Percentiles rank a stretch among this genome's conserved stretches.
phyloP scores from a whole-genome alignment of 1,139 yeast genomes.

The Hansenula lynferdii region DNA sequence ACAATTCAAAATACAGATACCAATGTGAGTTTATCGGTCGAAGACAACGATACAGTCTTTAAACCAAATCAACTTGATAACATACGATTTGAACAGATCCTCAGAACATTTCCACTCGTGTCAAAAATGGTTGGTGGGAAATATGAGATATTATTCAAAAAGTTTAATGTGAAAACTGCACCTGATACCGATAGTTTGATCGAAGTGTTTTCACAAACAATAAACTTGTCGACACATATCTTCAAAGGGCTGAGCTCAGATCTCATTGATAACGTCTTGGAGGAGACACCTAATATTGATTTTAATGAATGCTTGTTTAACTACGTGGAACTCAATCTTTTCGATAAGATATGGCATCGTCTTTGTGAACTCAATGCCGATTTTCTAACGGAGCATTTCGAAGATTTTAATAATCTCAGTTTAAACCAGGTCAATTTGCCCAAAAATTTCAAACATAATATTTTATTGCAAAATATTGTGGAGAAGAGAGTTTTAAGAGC shows the following conservation, averaged over 20 bases:
- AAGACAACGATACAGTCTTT: neutral
- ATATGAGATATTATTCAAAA: constrained; percentile 32
- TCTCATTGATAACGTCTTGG: constrained; percentile 25
- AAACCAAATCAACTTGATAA: neutral
- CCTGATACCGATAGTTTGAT: constrained; percentile 29
- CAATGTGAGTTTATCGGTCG: too few species aligned
- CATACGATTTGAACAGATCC: constrained; percentile 34
- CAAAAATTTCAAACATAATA: constrained; percentile 30
- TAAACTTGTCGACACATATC: constrained; percentile 35
- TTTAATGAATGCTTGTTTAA: constrained; percentile 54
- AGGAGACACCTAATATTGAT: constrained; percentile 41
- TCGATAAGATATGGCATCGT: constrained; percentile 60
- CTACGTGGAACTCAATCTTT: constrained; percentile 65
- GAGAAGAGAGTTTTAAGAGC: constrained; percentile 52
- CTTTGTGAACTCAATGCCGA: constrained; percentile 29
- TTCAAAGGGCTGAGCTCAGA: constrained; percentile 32
- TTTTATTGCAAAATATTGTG: constrained; percentile 25
- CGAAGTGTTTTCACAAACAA: constrained; percentile 28
- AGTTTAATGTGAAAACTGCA: constrained; percentile 28
- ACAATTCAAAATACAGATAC: constrained; percentile 2
- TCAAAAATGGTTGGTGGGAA: constrained; percentile 43
- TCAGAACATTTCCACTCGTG: constrained; percentile 42
- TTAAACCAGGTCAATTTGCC: constrained; percentile 71
- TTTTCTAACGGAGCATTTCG: constrained; percentile 34
- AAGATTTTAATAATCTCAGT: constrained; percentile 48